A percentile compares a stretch with the other conserved stretches of the same genome.
phyloP scores from a whole-genome alignment of 345 rosid species.

The Syzygium jambos region DNA sequence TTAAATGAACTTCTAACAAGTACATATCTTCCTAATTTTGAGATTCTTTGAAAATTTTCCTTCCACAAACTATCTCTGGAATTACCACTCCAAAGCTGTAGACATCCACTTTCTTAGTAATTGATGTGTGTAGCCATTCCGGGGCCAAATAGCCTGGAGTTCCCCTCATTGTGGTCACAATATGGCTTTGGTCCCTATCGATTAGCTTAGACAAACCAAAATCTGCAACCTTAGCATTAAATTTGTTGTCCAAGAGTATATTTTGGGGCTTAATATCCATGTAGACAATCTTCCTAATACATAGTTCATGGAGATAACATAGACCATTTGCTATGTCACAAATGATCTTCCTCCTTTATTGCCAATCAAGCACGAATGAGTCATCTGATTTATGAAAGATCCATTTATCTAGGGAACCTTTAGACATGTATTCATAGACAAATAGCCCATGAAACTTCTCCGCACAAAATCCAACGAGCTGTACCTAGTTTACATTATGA shows the following conservation, averaged over 20 bases:
- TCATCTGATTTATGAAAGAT: not conserved
- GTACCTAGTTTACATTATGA: conserved; percentile 13
- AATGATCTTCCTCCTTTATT: too few species aligned
- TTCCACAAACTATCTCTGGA: not conserved
- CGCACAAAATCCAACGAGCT: conserved; percentile 13
- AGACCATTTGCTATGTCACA: too few species aligned
- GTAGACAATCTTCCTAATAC: too few species aligned
- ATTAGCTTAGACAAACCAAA: conserved; percentile 1
- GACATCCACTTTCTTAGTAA: too few species aligned
- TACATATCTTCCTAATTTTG: too few species aligned
- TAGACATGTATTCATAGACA: conserved; percentile 5
- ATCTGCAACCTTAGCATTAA: not conserved
- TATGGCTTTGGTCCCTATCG: not conserved
- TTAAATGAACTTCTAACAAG: too few species aligned
- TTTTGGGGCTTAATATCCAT: not conserved
- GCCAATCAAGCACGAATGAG: not conserved
- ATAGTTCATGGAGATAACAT: too few species aligned
- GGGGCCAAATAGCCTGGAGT: too few species aligned
- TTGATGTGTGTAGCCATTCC: too few species aligned
- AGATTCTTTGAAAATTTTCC: not conserved
- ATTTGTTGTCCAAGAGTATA: not conserved
- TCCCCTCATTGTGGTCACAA: too few species aligned
- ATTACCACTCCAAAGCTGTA: too few species aligned
- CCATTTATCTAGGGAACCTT: conserved; percentile 8
- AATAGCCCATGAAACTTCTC: conserved; percentile 8